Conservation (phyloP, 805 yeast genomes). For the Debaryomyces prosopidis region DNA sequence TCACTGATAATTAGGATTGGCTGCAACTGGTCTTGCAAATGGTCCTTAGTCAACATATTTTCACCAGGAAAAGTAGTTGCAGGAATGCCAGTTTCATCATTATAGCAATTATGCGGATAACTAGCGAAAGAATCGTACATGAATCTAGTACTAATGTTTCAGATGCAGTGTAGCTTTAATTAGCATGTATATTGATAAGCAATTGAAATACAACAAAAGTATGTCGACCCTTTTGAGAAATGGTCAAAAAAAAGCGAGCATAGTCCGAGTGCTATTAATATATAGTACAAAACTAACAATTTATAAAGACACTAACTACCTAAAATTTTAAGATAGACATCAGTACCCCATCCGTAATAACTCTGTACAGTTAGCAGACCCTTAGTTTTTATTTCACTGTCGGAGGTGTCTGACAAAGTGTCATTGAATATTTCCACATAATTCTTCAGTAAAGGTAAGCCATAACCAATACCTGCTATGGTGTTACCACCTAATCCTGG, state of each 20-base stretch:
- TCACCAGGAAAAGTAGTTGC: constrained; percentile 9
- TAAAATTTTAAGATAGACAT: constrained; percentile 36
- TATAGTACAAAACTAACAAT: too few species aligned
- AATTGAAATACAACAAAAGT: too few species aligned
- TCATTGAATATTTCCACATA: constrained; percentile 45
- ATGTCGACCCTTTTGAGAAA: too few species aligned
- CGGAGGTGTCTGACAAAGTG: constrained; percentile 17
- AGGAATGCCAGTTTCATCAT: constrained; percentile 3
- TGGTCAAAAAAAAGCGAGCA: too few species aligned
- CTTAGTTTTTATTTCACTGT: constrained; percentile 17
- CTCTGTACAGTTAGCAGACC: constrained; percentile 45
- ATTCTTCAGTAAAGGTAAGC: constrained; percentile 74
- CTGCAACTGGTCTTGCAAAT: constrained; percentile 5
- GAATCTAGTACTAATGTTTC: background rate
- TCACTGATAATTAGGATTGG: constrained; percentile 35
- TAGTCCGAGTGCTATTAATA: too few species aligned
- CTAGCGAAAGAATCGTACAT: background rate
- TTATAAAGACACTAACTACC: background rate
- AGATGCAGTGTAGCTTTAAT: too few species aligned
- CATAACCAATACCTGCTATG: constrained; percentile 96
- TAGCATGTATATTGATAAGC: too few species aligned
- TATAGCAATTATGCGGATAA: background rate
- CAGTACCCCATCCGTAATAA: constrained; percentile 48
- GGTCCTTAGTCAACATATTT: background rate
- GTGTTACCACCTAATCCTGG: constrained; percentile 70